These are phyloP conservation scores for Arachnomyces sp. DNA, from an alignment of 2,329 filamentous ascomycete genomes.

Conservation along the genomic window DNA sequence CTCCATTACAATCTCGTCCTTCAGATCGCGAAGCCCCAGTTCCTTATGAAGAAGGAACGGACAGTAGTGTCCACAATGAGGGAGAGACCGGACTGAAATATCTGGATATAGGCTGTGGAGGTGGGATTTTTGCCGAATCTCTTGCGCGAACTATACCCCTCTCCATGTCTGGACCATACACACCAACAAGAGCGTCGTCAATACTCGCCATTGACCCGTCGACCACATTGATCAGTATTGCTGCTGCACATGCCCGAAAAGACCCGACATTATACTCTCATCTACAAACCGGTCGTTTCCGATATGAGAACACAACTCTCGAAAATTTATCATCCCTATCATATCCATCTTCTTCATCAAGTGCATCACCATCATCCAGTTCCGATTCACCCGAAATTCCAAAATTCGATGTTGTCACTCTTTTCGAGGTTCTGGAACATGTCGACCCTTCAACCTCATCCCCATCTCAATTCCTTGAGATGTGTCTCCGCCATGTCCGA, in stretches of 20 bases:
- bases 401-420: conserved; percentile 67
- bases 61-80: background rate
- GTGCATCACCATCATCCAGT: conserved; percentile 5
- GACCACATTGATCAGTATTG: conserved; percentile 47
- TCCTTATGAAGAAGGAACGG: conserved; percentile 9
- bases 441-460: conserved; percentile 69
- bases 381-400: conserved; percentile 25
- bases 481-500: conserved; percentile 55
- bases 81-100: conserved; percentile 49
- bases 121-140: conserved; percentile 86
- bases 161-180: conserved; percentile 10
- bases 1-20: conserved; percentile 25
- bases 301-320: conserved; percentile 67
- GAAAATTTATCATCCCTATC: conserved; percentile 51
- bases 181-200: conserved; percentile 30
- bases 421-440: conserved; percentile 94
- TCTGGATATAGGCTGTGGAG: conserved; percentile 90
- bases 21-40: conserved; percentile 18
- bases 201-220: conserved; percentile 41
- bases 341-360: background rate
- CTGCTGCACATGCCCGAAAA: conserved; percentile 62
- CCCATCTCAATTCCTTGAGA: conserved; percentile 57
- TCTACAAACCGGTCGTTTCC: conserved; percentile 48
- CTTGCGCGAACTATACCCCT: conserved; percentile 35
- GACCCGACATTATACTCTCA: conserved; percentile 57